Percentiles rank a stretch among this genome's conserved stretches.
These are phyloP conservation scores for Cystofilobasidium bisporidii DNA, from an alignment of 768 basidiomycete species.

Conservation along the genomic window DNA sequence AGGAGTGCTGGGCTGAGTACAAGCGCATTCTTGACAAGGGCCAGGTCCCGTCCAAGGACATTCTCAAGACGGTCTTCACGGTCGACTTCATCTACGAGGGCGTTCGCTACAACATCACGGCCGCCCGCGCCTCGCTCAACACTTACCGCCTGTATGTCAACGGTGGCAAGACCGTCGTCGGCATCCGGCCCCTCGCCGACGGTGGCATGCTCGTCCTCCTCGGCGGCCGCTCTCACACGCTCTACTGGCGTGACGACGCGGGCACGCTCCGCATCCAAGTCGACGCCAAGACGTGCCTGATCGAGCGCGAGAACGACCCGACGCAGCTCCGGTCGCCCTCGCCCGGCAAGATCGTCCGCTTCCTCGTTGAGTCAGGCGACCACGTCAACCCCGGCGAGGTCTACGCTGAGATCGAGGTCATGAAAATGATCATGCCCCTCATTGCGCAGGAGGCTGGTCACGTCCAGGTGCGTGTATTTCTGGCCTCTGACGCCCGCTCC, in stretches of 20 bases:
- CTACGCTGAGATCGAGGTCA: conserved; percentile 89
- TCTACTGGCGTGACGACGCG: conserved; percentile 98
- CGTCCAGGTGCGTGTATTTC: conserved; percentile 9
- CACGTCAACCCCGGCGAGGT: conserved; percentile 93
- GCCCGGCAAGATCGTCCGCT: conserved; percentile 91
- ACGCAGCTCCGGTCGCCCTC: conserved; percentile 91
- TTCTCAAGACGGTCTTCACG: conserved; percentile 90
- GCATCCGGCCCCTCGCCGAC: conserved; percentile 83
- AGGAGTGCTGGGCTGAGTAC: conserved; percentile 85
- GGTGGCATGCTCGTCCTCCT: conserved; percentile 85
- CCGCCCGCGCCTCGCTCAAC: conserved; percentile 75
- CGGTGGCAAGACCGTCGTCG: conserved; percentile 84
- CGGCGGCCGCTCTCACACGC: conserved; percentile 88
- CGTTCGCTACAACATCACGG: conserved; percentile 87
- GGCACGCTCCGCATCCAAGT: conserved; percentile 75
- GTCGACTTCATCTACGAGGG: conserved; percentile 98
- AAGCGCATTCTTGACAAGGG: conserved; percentile 94
- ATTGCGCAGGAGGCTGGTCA: conserved; percentile 82
- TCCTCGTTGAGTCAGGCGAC: conserved; percentile 91
- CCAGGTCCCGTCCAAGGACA: conserved; percentile 88
- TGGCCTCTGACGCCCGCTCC: not conserved
- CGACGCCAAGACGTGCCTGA: conserved; percentile 93
- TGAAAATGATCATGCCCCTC: conserved; percentile 98
- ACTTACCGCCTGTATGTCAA: conserved; percentile 94
- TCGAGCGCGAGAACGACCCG: conserved; percentile 98